Evolutionary conservation across 148 eudicot genomes (phyloP), one percentile per base, ranked within the genome.

Genomic region (Rhododendron ferrugineum): DNA sequence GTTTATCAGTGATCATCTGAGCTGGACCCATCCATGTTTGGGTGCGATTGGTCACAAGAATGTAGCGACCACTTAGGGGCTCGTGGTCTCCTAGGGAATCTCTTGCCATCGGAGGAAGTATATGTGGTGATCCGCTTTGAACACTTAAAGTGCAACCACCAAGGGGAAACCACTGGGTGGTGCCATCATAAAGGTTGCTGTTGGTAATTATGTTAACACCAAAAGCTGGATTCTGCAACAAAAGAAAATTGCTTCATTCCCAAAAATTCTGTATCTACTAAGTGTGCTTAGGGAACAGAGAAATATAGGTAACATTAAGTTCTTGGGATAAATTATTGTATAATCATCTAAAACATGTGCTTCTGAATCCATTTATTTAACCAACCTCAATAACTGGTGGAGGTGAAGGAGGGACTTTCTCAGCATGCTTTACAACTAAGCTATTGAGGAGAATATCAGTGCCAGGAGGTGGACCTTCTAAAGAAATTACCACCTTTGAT

Each of bases 11-110:
- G 58, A 97, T 94, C 75, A 92, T 91, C 91, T 97, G 99, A 85
- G 98, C 98, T 11, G 99, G 99, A 75, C 99, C 99, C 98, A 95
- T 97, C 99, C 99, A 97, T 47, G 87, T 91, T 87, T 97, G 98
- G 30, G 98, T 92, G 28, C 99, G 98, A 44, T 94, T 95, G 0
- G 89, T 94, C 72, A 89, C 95, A 83, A 89, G 91, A 76, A 97
- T 94, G 91, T 88, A 92, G 47, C 92, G 95, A 28, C 98, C 98
- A 80, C 94, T 93, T 82, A 93, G 85, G 47, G 93, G 95, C 79
- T 91, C 89, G 11, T 90, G 95, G 73, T 88, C 84, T 58, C 94
- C 96, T 4, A 94, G 93, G 14, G 95, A 91, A 64, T 87, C 96
- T 82, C 85, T 56, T 68, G 96, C 96, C 98, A 95, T 94, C 49